Evolutionary conservation across 768 basidiomycete species (phyloP).

Genomic region (Tricholoma sp.): DNA sequence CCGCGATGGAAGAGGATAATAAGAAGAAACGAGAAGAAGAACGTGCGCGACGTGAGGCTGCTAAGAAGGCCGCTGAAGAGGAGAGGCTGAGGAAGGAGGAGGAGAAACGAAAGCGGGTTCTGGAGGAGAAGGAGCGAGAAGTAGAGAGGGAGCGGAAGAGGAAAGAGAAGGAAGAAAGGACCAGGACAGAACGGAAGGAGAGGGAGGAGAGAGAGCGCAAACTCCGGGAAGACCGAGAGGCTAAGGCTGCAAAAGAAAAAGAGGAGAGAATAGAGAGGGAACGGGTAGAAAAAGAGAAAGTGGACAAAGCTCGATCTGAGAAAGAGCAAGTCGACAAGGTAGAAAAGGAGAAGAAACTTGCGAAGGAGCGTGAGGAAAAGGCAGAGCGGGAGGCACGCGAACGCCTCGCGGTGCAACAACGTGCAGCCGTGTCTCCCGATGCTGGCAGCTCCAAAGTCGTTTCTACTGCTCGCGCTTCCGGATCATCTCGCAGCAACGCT

Average conservation of each 20-base stretch:
- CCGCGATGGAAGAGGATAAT: slow-evolving; percentile 73
- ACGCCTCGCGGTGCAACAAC: slow-evolving; percentile 36
- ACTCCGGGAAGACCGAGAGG: slow-evolving; percentile 65
- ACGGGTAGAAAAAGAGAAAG: slow-evolving; percentile 37
- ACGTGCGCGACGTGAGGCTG: slow-evolving; percentile 67
- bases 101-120: slow-evolving; percentile 67
- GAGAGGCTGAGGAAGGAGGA: slow-evolving; percentile 82
- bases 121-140: slow-evolving; percentile 78
- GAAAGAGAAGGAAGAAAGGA: slow-evolving; percentile 69
- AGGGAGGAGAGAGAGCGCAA: slow-evolving; percentile 59
- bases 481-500: slow-evolving; percentile 39
- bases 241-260: slow-evolving; percentile 57
- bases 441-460: slow-evolving; percentile 30
- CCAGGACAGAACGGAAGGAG: slow-evolving; percentile 69
- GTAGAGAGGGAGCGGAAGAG: slow-evolving; percentile 70
- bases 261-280: slow-evolving; percentile 50
- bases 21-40: slow-evolving; percentile 86
- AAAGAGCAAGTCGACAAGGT: slow-evolving; percentile 34
- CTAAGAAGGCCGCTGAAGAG: slow-evolving; percentile 74
- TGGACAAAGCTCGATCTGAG: slow-evolving; percentile 26
- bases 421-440: slow-evolving; percentile 33
- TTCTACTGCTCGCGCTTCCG: slow-evolving; percentile 43
- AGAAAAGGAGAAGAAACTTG: slow-evolving; percentile 26
- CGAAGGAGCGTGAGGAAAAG: slow-evolving; percentile 26
- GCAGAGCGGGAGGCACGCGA: slow-evolving; percentile 26